Evolutionary conservation across 2,329 filamentous ascomycete species (phyloP).

Genomic region (Colletotrichum paranaense): DNA sequence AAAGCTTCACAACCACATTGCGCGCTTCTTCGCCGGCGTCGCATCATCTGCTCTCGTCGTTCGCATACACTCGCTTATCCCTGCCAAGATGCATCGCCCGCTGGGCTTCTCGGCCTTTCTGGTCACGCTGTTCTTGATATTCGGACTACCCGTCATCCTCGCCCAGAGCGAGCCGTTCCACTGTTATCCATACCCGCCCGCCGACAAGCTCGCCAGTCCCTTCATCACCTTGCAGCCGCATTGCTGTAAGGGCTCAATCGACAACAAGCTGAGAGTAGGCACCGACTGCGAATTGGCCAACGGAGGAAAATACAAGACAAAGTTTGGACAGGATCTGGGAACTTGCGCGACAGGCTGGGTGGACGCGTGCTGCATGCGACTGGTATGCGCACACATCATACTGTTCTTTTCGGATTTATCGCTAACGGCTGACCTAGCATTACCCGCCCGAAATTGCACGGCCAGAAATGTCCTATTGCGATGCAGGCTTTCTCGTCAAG

Average conservation of each 20-base stretch:
- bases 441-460: constrained; percentile 32
- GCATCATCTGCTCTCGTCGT: constrained; percentile 19
- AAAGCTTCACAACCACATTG: constrained; percentile 12
- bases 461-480: constrained; percentile 31
- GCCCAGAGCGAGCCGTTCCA: constrained; percentile 33
- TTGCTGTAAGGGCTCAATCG: constrained; percentile 29
- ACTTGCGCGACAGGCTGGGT: constrained; percentile 29
- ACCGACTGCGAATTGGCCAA: constrained; percentile 22
- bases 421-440: constrained; percentile 18
- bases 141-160: constrained; percentile 30
- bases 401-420: neutral
- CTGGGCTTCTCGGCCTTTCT: constrained; percentile 23
- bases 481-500: constrained; percentile 29
- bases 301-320: constrained; percentile 31
- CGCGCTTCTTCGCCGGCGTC: neutral
- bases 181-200: constrained; percentile 30
- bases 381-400: constrained; percentile 16
- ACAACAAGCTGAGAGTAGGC: constrained; percentile 27
- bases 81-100: constrained; percentile 29
- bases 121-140: constrained; percentile 9
- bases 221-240: constrained; percentile 32
- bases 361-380: constrained; percentile 34
- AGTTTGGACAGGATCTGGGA: constrained; percentile 33
- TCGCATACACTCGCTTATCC: constrained; percentile 21
- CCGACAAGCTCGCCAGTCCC: constrained; percentile 17